Conservation (phyloP, 768 basidiomycete genomes). For the Naematelia encephala region DNA sequence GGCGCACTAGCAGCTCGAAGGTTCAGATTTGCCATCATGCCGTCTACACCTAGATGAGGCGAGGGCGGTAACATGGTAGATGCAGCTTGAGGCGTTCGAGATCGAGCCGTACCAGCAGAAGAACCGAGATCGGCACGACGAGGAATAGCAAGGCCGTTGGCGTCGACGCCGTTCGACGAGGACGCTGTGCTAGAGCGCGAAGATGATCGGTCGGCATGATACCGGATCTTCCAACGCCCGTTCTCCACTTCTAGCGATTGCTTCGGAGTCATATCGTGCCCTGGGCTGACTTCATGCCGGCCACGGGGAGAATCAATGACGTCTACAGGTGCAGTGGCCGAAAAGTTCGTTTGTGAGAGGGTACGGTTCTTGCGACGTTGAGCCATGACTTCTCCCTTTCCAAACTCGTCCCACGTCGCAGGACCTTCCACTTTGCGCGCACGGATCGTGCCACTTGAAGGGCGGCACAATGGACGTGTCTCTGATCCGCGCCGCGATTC, state of each 20-base stretch:
- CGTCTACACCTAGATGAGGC: neutral
- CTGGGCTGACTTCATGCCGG: neutral
- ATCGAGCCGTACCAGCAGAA: slow-evolving; percentile 1
- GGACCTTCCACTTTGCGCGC: slow-evolving; percentile 12
- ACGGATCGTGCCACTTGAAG: slow-evolving; percentile 34
- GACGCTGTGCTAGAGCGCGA: neutral
- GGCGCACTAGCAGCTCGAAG: slow-evolving; percentile 11
- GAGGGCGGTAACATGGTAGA: slow-evolving; percentile 2
- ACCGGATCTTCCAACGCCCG: slow-evolving; percentile 36
- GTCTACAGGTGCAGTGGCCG: neutral
- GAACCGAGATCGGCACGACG: neutral
- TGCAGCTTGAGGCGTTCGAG: slow-evolving; percentile 5
- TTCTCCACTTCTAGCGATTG: slow-evolving; percentile 30
- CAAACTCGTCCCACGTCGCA: slow-evolving; percentile 38
- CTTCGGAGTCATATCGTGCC: slow-evolving; percentile 27
- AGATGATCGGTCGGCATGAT: slow-evolving; percentile 8
- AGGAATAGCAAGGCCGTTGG: slow-evolving; percentile 13
- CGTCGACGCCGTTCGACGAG: neutral
- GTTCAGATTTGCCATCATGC: neutral
- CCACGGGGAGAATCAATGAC: neutral
- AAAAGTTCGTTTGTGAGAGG: neutral
- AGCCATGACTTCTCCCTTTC: slow-evolving; percentile 21
- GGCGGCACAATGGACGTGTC: slow-evolving; percentile 13
- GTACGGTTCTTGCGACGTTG: neutral
- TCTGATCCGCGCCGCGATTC: slow-evolving; percentile 12